phyloP scores from a whole-genome alignment of 1,284 basidiomycete species.

The Erythrobasidium hasegawianum region DNA sequence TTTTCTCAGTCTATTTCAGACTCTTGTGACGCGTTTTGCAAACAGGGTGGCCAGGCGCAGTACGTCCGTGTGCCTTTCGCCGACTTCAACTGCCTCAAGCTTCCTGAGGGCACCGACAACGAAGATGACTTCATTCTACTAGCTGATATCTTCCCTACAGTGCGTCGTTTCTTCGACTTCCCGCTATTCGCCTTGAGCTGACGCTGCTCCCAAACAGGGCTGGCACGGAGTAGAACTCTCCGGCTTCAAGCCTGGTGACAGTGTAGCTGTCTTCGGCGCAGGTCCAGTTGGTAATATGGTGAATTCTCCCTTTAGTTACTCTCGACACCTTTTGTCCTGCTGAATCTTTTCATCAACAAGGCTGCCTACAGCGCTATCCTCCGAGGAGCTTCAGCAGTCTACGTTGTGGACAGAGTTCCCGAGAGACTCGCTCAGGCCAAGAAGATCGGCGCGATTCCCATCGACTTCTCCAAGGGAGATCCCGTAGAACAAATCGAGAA shows the following conservation, averaged over 20 bases:
- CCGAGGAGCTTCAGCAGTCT: slow-evolving; percentile 56
- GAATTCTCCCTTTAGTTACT: no score
- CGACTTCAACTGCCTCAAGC: slow-evolving; percentile 57
- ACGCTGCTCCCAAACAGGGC: slow-evolving; percentile 35
- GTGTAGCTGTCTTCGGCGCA: slow-evolving; percentile 56
- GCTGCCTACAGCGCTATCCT: slow-evolving; percentile 57
- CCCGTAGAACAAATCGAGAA: slow-evolving; percentile 41
- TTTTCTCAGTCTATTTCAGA: not conserved
- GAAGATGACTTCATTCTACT: slow-evolving; percentile 59
- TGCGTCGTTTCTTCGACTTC: not conserved
- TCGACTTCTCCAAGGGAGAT: slow-evolving; percentile 52
- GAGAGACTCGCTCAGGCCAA: slow-evolving; percentile 56
- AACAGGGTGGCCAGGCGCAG: slow-evolving; percentile 57
- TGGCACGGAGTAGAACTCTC: slow-evolving; percentile 57
- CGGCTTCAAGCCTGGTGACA: slow-evolving; percentile 53
- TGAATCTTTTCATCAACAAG: no score
- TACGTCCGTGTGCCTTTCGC: slow-evolving; percentile 58
- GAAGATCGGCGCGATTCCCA: slow-evolving; percentile 55
- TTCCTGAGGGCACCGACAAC: slow-evolving; percentile 57
- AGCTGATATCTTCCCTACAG: slow-evolving; percentile 59
- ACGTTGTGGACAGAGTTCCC: slow-evolving; percentile 57
- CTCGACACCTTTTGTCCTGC: no score
- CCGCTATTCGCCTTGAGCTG: not conserved
- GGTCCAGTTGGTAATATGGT: slow-evolving; percentile 55
- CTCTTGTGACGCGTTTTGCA: not conserved